Percentiles rank a stretch among this genome's conserved stretches.
Evolutionary conservation across 768 basidiomycete genomes (phyloP).

Genomic region (Suillus subaureus): DNA sequence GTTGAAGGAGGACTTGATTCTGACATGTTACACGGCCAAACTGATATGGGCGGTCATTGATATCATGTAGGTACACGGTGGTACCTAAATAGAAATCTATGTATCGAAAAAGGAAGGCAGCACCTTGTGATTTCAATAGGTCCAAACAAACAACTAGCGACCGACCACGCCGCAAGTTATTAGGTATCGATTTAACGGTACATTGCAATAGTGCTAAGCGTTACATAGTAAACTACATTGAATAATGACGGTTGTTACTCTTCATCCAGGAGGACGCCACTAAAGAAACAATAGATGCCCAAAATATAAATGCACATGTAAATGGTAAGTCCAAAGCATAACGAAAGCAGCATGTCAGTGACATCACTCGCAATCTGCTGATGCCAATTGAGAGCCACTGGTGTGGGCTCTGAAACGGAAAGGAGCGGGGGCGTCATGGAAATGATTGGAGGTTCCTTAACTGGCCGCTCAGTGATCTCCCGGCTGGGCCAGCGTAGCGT

Average conservation of each 20-base stretch:
- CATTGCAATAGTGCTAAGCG: neutral
- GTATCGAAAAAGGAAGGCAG: slow-evolving; percentile 3
- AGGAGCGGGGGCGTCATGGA: neutral
- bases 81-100: neutral
- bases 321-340: slow-evolving; percentile 28
- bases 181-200: neutral
- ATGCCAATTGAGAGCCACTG: slow-evolving; percentile 19
- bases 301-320: slow-evolving; percentile 29
- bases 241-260: neutral
- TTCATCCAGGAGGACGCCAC: neutral
- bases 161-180: neutral
- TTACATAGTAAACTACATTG: neutral
- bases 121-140: slow-evolving; percentile 1
- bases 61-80: neutral
- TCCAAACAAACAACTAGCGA: neutral
- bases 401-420: slow-evolving; percentile 12
- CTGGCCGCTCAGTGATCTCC: slow-evolving; percentile 7
- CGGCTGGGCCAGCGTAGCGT: slow-evolving; percentile 21
- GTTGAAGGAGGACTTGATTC: neutral
- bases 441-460: neutral
- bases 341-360: slow-evolving; percentile 28
- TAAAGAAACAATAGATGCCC: slow-evolving; percentile 32
- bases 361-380: slow-evolving; percentile 28
- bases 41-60: neutral
- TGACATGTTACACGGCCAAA: neutral